Evolutionary conservation across 2,329 filamentous ascomycete genomes (phyloP), one percentile per base, ranked within the genome.

Genomic region (Sporothrix humicola): DNA sequence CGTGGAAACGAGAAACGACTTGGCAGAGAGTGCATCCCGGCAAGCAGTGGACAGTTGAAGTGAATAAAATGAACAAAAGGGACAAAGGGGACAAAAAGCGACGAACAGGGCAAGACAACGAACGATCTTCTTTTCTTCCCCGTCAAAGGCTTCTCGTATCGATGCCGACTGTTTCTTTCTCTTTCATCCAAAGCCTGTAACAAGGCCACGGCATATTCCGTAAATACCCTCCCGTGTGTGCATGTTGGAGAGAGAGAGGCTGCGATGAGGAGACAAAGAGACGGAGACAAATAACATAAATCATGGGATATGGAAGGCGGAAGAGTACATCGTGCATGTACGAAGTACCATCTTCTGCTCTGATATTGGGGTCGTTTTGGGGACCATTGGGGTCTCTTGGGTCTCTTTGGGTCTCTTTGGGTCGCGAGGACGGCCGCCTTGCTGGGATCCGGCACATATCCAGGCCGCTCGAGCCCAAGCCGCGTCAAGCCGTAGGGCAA

Each of bases 141-240:
- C n/a, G 44, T 6, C 31, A 37, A 37, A 37, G 31, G 42, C 2
- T 46, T 20, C 42, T 69, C 66, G 20, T 46, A 23, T 72, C 23
- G 37, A 23, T 20, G 12, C 50, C 61, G 12, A 37, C 26, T 46
- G 3, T 37, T 17, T 31, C 13, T 4, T 6, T 10, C 26, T 20
- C 42, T 52, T 59, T 54, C 17, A 31, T 73, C 37, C 9, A 52
- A 37, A 52, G n/a, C 52, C 37, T 59, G 63, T 72, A 68, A 72
- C 71, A 72, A 69, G 61, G 61, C 42, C 71, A 68, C 63, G 37
- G 71, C 71, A 72, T 48, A 48, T 68, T 61, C 50, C 71, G 23
- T 59, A n/a, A 37, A 6, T 50, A 9, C 9, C 69, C 69, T 44
- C 20, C 50, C 65, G 44, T 31, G 46, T 31, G 46, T 23, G 23